Evolutionary conservation across 1,284 basidiomycete genomes (phyloP).

Genomic region (Rhodofomes roseus): DNA sequence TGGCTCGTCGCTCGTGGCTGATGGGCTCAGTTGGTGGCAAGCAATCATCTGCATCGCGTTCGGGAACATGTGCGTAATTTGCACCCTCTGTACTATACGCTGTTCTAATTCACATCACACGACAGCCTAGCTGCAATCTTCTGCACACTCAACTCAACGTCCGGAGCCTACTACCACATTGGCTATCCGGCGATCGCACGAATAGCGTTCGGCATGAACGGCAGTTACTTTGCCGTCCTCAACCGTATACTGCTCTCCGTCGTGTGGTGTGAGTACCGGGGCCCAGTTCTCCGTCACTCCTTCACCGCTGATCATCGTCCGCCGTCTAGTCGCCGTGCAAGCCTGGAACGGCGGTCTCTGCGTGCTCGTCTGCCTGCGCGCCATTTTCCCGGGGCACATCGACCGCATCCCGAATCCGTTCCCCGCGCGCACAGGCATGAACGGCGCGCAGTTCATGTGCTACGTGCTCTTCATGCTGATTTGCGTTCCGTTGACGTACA

Average conservation of each 20-base stretch:
- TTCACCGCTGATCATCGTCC: neutral
- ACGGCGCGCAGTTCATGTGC: conserved; percentile 9
- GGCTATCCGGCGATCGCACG: conserved; percentile 20
- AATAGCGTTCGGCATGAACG: conserved; percentile 18
- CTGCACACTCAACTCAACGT: conserved; percentile 8
- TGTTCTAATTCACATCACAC: neutral
- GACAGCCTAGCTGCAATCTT: neutral
- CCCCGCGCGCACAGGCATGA: conserved; percentile 3
- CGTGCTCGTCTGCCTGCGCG: conserved; percentile 7
- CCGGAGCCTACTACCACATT: conserved; percentile 20
- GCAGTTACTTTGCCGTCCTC: conserved; percentile 21
- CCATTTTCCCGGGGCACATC: conserved; percentile 6
- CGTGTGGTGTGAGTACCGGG: conserved; percentile 18
- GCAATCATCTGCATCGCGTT: conserved; percentile 18
- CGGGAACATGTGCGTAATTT: conserved; percentile 9
- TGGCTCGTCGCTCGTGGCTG: conserved; percentile 17
- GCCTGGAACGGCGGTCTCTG: conserved; percentile 9
- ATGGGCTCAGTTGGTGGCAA: conserved; percentile 21
- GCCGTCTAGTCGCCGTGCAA: conserved; percentile 3
- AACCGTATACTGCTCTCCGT: conserved; percentile 20
- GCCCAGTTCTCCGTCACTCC: neutral
- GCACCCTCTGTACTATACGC: too few species aligned
- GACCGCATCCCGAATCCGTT: conserved; percentile 7
- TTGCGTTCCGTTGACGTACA: conserved; percentile 15
- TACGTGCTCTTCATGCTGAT: conserved; percentile 9